These are phyloP conservation scores for Hydrangea macrophylla DNA, from an alignment of 148 eudicot species.

Conservation along the genomic window DNA sequence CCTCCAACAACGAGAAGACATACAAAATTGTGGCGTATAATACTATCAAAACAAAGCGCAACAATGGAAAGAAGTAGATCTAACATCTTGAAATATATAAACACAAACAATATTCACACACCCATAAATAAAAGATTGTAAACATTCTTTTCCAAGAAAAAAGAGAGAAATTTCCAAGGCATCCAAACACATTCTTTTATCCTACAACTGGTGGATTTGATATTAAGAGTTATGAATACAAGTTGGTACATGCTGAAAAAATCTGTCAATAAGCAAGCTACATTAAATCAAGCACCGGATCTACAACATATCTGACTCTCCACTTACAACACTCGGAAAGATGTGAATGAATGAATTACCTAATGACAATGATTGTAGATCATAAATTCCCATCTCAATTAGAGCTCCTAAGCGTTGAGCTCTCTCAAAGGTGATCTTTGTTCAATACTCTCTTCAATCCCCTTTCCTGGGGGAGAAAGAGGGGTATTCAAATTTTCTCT, in stretches of 20 bases:
- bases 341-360: background rate
- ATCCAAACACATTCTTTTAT: background rate
- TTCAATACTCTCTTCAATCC: constrained; percentile 22
- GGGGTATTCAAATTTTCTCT: background rate
- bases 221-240: background rate
- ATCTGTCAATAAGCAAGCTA: background rate
- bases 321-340: background rate
- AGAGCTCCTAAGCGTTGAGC: constrained; percentile 35
- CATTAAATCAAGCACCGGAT: background rate
- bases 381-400: background rate
- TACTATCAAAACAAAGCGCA: background rate
- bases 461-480: constrained; percentile 23
- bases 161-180: background rate
- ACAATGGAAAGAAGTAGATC: background rate
- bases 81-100: background rate
- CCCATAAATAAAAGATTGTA: background rate
- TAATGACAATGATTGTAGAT: background rate
- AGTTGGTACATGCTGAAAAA: background rate
- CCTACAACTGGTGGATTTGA: background rate
- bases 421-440: constrained; percentile 43
- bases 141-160: background rate
- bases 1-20: background rate
- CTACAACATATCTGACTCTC: background rate
- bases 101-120: background rate
- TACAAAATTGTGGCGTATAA: too few species aligned